phyloP scores from a whole-genome alignment of 2,329 filamentous ascomycete species.

The Epichloe amarillans region DNA sequence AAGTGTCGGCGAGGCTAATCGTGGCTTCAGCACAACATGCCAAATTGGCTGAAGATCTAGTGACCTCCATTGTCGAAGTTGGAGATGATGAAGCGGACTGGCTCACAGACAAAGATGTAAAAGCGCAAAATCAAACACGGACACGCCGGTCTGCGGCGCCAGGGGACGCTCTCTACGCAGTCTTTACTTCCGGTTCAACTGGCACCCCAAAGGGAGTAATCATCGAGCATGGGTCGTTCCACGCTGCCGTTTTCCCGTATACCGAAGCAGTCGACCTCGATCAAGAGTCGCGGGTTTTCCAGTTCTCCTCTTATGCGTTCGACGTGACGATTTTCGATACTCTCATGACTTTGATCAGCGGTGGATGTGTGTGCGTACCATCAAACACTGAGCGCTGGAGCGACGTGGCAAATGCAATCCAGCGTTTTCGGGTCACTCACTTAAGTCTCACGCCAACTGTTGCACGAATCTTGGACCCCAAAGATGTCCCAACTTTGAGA shows the following conservation, averaged over 20 bases:
- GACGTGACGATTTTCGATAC: constrained; percentile 10
- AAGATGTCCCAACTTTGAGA: constrained; percentile 1
- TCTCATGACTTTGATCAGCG: constrained; percentile 8
- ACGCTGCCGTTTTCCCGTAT: not conserved
- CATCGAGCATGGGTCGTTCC: not conserved
- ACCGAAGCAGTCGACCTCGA: not conserved
- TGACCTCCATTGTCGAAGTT: not conserved
- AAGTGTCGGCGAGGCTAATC: not conserved
- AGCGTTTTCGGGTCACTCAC: constrained; percentile 1
- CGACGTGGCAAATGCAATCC: constrained; percentile 8
- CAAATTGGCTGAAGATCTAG: not conserved
- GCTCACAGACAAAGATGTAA: no score
- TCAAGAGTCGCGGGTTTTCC: not conserved
- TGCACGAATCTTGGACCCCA: constrained; percentile 1
- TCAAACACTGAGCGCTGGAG: constrained; percentile 8
- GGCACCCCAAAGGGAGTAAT: not conserved
- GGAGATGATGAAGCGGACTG: not conserved
- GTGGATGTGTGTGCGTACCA: constrained; percentile 11
- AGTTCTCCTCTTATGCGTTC: constrained; percentile 11
- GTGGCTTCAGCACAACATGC: not conserved
- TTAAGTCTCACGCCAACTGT: constrained; percentile 7
- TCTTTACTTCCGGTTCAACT: not conserved
- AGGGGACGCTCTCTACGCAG: not conserved
- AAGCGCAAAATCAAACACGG: not conserved
- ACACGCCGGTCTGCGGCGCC: no score